Base-by-base conservation (phyloP, 140 eudicot species). In the Senecio squalidus region DNA sequence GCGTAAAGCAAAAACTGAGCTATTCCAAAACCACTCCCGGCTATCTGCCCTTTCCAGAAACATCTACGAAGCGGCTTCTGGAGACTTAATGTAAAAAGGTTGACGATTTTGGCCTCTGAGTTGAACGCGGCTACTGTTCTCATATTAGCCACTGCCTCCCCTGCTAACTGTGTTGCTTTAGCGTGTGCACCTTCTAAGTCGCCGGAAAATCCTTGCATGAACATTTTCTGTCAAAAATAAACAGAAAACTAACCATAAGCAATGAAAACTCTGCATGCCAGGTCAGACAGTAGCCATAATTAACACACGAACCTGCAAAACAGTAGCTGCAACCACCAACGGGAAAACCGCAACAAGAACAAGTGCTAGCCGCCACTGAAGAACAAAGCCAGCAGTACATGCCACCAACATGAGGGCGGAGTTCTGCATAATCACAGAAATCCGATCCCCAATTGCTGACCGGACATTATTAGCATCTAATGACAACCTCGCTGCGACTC, bases 31-130 rank as follows among this genome's bases (percentile, higher is more conserved):
- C 94, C 94, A 55, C 83, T 80, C 13, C 97, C 97, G 5, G 97
- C 97, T 23, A 89, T 85, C 66, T 89, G 97, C 24, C 97, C 97
- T 72, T 85, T 89, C 97, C 97, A 89, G 66, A 89, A 89, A 74
- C 94, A 82, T 53, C 85, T 89, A 11, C 78, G 80, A 10, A 89
- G 67, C 6, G 97, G 94, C 13, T 78, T 49, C 45, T 78, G 62
- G 14, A 89, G 97, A 75, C 74, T 89, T 5, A 62, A 5, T 21
- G 81, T 68, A 76, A 89, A 89, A 14, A 89, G 95, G 16, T 67
- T 68, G 6, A 86, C 94, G 1, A 89, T 82, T 53, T 89, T 78
- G 1, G 81, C 66, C 58, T 89, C 97, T 0, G 97, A 89, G 55
- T 85, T 89, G 63, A 89, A 89, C 47, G 97, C 97, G 1, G 97